A percentile compares a stretch with the other conserved stretches of the same genome.
Conservation (phyloP, 495 filamentous ascomycete species). For the Haplographium delicatum region DNA sequence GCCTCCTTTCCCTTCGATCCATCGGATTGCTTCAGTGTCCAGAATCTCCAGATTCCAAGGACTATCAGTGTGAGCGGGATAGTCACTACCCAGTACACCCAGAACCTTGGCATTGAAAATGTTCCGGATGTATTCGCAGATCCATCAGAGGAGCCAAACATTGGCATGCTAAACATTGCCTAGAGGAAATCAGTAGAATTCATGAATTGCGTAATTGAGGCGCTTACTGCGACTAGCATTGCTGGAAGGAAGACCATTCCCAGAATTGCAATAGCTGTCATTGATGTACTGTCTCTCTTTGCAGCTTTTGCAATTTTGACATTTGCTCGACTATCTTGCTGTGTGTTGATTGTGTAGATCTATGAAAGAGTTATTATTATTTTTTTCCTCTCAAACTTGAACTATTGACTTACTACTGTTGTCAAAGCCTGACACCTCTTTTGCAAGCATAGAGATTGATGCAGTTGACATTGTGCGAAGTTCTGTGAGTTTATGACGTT, state of each 20-base stretch:
- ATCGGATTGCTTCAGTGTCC: background rate
- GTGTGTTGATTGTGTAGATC: background rate
- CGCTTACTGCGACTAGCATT: constrained; percentile 1
- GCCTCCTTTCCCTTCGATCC: background rate
- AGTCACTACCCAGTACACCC: constrained; percentile 3
- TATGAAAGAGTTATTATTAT: background rate
- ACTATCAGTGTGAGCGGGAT: background rate
- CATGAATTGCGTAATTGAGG: background rate
- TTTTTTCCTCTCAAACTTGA: too few species aligned
- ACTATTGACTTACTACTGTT: background rate
- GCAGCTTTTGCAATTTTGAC: background rate
- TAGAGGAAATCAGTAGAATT: background rate
- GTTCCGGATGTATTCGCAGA: background rate
- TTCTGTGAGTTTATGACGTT: background rate
- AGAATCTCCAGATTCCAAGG: background rate
- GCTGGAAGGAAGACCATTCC: constrained; percentile 1
- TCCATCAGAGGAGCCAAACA: background rate
- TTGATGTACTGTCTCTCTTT: constrained; percentile 1
- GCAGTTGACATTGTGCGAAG: background rate
- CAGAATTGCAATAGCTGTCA: constrained; percentile 1
- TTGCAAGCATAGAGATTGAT: constrained; percentile 1
- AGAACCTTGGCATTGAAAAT: background rate
- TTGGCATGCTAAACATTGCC: constrained; percentile 6
- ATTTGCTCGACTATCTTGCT: constrained; percentile 4
- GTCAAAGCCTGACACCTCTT: background rate